Evolutionary conservation across 257 asterid species (phyloP).

Genomic region (Asclepias syriaca): DNA sequence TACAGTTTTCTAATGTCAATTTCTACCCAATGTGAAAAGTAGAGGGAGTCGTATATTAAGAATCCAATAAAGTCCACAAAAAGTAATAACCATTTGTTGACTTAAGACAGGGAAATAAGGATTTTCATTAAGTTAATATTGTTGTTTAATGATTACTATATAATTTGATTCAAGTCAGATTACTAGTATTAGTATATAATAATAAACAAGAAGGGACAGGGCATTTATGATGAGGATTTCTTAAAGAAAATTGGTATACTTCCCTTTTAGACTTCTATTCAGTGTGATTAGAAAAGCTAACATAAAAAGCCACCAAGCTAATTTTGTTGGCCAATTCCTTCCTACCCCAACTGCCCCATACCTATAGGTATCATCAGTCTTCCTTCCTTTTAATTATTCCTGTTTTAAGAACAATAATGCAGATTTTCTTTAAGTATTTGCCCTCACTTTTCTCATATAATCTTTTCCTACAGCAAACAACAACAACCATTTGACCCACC

Average conservation of each 20-base stretch:
- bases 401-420: not conserved
- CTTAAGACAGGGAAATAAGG: not conserved
- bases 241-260: not conserved
- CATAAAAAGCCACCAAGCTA: not conserved
- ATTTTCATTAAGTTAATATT: not conserved
- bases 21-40: too few species aligned
- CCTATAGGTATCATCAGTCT: not conserved
- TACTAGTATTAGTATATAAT: not conserved
- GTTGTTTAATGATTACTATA: not conserved
- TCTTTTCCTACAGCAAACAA: not conserved
- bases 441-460: not conserved
- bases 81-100: not conserved
- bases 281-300: not conserved
- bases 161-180: not conserved
- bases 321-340: slow-evolving; percentile 3
- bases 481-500: slow-evolving; percentile 5
- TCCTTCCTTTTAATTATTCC: not conserved
- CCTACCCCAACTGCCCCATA: slow-evolving; percentile 12
- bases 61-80: not conserved
- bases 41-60: too few species aligned
- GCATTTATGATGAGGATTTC: not conserved
- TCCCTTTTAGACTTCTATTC: not conserved
- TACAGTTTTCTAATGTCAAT: not conserved
- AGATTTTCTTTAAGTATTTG: not conserved
- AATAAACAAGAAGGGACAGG: not conserved